These are phyloP conservation scores for Ustanciosporium gigantosporum DNA, from an alignment of 1,284 basidiomycete species.

Conservation along the genomic window DNA sequence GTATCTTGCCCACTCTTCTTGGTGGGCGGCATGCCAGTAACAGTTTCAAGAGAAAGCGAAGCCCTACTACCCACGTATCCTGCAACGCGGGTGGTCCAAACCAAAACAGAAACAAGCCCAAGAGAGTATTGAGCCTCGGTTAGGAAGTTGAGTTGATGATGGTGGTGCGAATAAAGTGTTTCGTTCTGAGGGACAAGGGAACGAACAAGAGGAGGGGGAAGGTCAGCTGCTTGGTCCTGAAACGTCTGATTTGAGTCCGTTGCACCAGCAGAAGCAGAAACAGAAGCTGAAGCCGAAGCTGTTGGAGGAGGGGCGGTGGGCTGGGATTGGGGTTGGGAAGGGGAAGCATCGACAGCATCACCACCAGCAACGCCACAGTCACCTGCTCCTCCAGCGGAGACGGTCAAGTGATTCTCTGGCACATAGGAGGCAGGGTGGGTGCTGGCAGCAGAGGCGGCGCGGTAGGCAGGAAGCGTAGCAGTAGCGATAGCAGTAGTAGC, in stretches of 20 bases:
- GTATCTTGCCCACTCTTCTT: too few species aligned
- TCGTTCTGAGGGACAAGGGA: background rate
- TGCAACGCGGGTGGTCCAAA: too few species aligned
- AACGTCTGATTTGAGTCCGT: background rate
- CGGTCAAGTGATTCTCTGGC: too few species aligned
- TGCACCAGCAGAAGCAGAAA: background rate
- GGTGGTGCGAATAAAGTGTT: background rate
- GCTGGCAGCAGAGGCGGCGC: too few species aligned
- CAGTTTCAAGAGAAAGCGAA: too few species aligned
- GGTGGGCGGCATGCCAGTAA: too few species aligned
- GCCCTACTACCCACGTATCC: too few species aligned
- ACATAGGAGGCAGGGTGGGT: too few species aligned
- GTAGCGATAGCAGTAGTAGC: conserved; percentile 1
- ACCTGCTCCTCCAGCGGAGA: too few species aligned
- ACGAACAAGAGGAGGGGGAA: background rate
- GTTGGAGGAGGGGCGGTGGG: too few species aligned
- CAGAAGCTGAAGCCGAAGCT: too few species aligned
- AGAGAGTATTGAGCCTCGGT: conserved; percentile 33
- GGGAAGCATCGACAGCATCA: background rate
- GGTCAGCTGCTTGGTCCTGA: background rate
- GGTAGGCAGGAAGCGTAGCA: background rate
- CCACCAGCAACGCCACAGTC: background rate
- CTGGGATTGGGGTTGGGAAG: background rate
- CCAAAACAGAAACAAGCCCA: conserved; percentile 19
- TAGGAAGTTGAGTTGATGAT: conserved; percentile 16